phyloP scores from a whole-genome alignment of 108 stramenopile genomes.

The Discostella pseudostelligera region DNA sequence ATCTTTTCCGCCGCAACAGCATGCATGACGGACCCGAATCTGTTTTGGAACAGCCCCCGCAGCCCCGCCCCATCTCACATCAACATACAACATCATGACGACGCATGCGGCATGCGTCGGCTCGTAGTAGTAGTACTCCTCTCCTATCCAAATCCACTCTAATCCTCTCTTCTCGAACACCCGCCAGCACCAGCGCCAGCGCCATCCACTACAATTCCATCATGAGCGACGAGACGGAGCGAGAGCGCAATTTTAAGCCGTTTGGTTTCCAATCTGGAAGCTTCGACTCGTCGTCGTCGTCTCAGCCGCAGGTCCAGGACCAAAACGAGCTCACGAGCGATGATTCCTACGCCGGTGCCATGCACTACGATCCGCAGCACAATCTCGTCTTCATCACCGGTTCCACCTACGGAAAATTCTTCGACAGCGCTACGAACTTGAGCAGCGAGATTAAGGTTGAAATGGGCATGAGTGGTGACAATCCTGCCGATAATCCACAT shows the following conservation, averaged over 20 bases:
- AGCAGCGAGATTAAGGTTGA: background rate
- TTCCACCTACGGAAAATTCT: constrained; percentile 33
- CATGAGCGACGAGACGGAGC: background rate
- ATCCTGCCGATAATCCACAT: constrained; percentile 18
- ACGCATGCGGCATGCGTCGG: background rate
- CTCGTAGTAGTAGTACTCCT: background rate
- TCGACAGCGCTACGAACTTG: constrained; percentile 19
- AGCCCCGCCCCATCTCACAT: no score
- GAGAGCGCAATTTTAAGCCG: background rate
- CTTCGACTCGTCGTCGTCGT: constrained; percentile 14
- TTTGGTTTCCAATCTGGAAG: constrained; percentile 37
- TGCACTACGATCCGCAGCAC: constrained; percentile 34
- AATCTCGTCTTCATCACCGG: constrained; percentile 41
- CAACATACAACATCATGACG: background rate
- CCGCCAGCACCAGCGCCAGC: no score
- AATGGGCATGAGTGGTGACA: constrained; percentile 5
- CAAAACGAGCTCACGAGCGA: constrained; percentile 27
- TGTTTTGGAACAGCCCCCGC: background rate
- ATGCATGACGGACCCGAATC: no score
- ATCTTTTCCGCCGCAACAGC: no score
- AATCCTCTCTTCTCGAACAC: no score
- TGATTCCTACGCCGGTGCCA: constrained; percentile 38
- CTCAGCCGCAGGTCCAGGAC: background rate
- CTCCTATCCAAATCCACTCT: no score
- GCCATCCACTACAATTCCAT: background rate